Conservation (phyloP, 257 asterid genomes). For the Lavandula angustifolia region DNA sequence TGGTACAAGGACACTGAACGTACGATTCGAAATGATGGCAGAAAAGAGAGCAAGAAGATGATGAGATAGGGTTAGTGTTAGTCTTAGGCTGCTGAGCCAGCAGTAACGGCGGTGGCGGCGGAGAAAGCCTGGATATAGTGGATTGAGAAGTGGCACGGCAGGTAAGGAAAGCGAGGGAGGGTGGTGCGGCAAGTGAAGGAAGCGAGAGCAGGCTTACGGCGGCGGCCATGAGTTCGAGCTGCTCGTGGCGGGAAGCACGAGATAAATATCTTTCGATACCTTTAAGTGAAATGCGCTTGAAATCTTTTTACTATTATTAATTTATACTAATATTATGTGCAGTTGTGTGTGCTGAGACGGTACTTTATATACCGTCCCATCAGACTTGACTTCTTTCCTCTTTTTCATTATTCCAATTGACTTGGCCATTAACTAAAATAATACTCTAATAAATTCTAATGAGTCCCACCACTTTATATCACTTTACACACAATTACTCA, state of each 20-base stretch:
- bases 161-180: conserved; percentile 34
- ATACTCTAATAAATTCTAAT: no score
- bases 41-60: conserved; percentile 63
- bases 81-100: conserved; percentile 32
- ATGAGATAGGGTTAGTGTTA: conserved; percentile 35
- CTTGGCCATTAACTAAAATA: no score
- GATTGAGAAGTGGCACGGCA: conserved; percentile 35
- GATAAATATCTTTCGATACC: conserved; percentile 13
- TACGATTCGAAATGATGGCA: conserved; percentile 80
- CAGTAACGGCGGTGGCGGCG: conserved; percentile 22
- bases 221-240: conserved; percentile 40
- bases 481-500: no score
- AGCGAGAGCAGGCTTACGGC: conserved; percentile 41
- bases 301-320: no score
- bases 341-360: no score
- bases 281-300: background rate
- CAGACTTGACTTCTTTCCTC: no score
- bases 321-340: no score
- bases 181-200: conserved; percentile 32
- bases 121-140: conserved; percentile 30
- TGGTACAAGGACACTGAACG: background rate
- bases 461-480: no score
- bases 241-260: conserved; percentile 42
- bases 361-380: no score
- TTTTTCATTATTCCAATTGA: no score